These are phyloP conservation scores for Puya raimondii DNA, from an alignment of 176 grass and related monocot species.

Conservation along the genomic window DNA sequence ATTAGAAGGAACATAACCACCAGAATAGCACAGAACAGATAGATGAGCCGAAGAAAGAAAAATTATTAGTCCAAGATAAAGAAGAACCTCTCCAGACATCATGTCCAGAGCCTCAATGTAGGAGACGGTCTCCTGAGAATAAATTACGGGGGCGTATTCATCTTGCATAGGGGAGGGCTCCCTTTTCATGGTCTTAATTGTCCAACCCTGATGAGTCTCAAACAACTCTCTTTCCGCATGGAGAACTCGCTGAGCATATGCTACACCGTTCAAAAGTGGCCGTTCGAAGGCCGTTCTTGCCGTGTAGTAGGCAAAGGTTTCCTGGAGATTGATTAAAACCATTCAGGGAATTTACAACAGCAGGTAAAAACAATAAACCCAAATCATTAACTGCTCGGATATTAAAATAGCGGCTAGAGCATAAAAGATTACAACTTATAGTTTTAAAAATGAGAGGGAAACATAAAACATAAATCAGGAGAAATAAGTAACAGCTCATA, in stretches of 20 bases:
- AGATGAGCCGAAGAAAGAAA: neutral
- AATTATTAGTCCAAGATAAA: neutral
- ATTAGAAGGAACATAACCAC: neutral
- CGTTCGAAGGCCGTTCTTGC: slow-evolving; percentile 79
- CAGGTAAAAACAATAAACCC: neutral
- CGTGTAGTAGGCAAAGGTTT: slow-evolving; percentile 77
- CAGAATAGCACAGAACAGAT: neutral
- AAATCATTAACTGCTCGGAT: neutral
- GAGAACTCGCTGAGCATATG: slow-evolving; percentile 64
- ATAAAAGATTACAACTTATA: neutral
- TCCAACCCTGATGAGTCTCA: slow-evolving; percentile 82
- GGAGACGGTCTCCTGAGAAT: slow-evolving; percentile 76
- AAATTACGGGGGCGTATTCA: slow-evolving; percentile 91
- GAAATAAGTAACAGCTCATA: neutral
- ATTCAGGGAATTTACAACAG: neutral
- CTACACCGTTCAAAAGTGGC: slow-evolving; percentile 81
- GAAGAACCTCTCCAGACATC: slow-evolving; percentile 85
- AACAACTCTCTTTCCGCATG: slow-evolving; percentile 66
- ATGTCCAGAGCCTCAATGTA: slow-evolving; percentile 83
- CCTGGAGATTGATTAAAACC: slow-evolving; percentile 26
- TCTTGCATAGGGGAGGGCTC: slow-evolving; percentile 44
- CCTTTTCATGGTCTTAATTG: slow-evolving; percentile 64
- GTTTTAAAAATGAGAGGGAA: neutral
- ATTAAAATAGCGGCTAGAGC: neutral
- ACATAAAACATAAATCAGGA: neutral